Evolutionary conservation across 306 rosid species (phyloP).

Genomic region (peach (Prunus persica)): DNA sequence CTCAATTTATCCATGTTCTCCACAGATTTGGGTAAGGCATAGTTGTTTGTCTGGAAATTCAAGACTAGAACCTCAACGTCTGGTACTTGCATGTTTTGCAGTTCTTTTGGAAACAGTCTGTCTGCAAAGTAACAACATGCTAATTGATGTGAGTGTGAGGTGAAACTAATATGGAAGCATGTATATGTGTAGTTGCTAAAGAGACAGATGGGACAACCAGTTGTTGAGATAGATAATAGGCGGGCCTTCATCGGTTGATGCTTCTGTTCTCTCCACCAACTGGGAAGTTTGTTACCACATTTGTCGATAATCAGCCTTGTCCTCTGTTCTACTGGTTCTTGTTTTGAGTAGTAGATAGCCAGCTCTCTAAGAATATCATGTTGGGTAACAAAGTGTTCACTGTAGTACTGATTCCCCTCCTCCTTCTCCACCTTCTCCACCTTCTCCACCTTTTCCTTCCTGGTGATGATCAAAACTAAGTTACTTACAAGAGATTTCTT

Average conservation of each 20-base stretch:
- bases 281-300: constrained; percentile 39
- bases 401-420: constrained; percentile 37
- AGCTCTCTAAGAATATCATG: constrained; percentile 65
- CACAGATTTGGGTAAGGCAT: constrained; percentile 40
- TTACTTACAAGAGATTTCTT: not conserved
- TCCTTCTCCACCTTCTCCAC: constrained; percentile 32
- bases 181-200: not conserved
- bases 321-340: constrained; percentile 32
- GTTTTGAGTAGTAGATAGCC: constrained; percentile 37
- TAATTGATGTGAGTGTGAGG: not conserved
- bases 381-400: constrained; percentile 44
- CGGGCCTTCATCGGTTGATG: constrained; percentile 33
- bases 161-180: too few relatives aligned
- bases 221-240: constrained; percentile 52
- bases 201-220: constrained; percentile 27
- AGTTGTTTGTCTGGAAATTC: constrained; percentile 40
- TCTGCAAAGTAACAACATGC: constrained; percentile 32
- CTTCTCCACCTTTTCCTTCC: constrained; percentile 31
- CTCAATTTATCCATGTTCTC: constrained; percentile 11
- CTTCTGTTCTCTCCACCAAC: constrained; percentile 43
- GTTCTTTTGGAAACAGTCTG: constrained; percentile 33
- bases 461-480: constrained; percentile 17
- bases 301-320: constrained; percentile 45
- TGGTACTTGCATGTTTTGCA: constrained; percentile 42
- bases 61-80: constrained; percentile 53